Conservation (phyloP, 345 rosid genomes). For the Lagerstroemia speciosa region DNA sequence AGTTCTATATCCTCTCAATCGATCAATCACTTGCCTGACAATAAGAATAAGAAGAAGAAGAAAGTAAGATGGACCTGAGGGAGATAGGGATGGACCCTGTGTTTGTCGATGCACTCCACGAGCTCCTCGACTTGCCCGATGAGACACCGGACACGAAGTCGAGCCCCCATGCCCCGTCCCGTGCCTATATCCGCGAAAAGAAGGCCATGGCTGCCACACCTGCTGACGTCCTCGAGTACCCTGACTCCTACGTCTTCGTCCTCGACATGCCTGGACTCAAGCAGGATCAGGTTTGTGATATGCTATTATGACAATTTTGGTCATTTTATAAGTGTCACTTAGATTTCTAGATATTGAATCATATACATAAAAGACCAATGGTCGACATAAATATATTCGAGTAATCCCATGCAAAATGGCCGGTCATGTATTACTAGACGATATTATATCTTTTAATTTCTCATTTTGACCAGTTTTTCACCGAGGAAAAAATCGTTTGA, state of each 20-base stretch:
- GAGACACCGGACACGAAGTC: slow-evolving; percentile 4
- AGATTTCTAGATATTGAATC: no score
- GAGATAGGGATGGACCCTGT: slow-evolving; percentile 8
- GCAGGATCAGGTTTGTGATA: background rate
- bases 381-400: no score
- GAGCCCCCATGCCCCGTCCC: slow-evolving; percentile 27
- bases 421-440: no score
- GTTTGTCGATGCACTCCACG: slow-evolving; percentile 10
- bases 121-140: slow-evolving; percentile 14
- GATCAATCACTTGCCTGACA: no score
- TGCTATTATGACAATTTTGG: background rate
- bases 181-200: slow-evolving; percentile 52
- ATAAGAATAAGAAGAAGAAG: background rate
- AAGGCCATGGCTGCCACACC: slow-evolving; percentile 86
- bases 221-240: slow-evolving; percentile 59
- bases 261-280: slow-evolving; percentile 83
- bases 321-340: background rate
- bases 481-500: no score
- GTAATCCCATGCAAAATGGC: no score
- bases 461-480: no score
- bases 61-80: slow-evolving; percentile 7
- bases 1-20: no score
- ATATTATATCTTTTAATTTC: no score
- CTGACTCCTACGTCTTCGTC: slow-evolving; percentile 42
- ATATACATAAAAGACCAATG: no score